Evolutionary conservation across 768 basidiomycete genomes (phyloP).

Genomic region (Gelatoporia subvermispora): DNA sequence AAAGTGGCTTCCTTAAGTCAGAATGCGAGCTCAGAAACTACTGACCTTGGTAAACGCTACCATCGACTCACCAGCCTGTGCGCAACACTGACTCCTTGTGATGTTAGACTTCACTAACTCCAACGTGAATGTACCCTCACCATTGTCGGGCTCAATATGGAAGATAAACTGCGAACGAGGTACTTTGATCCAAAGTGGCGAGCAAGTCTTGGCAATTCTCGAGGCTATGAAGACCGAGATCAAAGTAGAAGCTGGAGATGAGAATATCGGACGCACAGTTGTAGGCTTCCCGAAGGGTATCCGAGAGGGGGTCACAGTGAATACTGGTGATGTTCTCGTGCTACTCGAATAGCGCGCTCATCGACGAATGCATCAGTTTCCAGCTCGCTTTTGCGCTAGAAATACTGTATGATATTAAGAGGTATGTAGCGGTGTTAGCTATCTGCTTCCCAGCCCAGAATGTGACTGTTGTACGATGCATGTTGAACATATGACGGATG

Average conservation of each 20-base stretch:
- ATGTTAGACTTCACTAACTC: neutral
- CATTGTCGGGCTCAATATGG: constrained; percentile 45
- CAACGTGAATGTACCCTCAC: constrained; percentile 11
- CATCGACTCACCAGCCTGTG: no score
- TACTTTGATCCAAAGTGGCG: constrained; percentile 35
- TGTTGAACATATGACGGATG: no score
- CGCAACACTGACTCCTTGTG: neutral
- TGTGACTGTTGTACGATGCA: no score
- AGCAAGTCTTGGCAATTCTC: constrained; percentile 43
- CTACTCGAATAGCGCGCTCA: constrained; percentile 20
- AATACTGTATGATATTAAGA: no score
- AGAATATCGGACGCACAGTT: constrained; percentile 41
- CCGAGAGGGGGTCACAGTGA: constrained; percentile 39
- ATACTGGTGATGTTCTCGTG: constrained; percentile 42
- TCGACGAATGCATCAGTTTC: no score
- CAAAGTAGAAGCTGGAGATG: constrained; percentile 39
- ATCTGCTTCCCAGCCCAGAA: no score
- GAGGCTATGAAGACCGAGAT: constrained; percentile 70
- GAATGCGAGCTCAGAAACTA: no score
- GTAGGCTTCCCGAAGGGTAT: constrained; percentile 35
- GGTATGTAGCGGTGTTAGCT: no score
- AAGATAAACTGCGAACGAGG: constrained; percentile 43
- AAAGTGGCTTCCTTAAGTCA: no score
- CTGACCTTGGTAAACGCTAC: no score
- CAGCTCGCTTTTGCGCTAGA: no score